Base-by-base conservation (phyloP, 1,139 yeast species). In the Sugiyamaella grinbergsii region DNA sequence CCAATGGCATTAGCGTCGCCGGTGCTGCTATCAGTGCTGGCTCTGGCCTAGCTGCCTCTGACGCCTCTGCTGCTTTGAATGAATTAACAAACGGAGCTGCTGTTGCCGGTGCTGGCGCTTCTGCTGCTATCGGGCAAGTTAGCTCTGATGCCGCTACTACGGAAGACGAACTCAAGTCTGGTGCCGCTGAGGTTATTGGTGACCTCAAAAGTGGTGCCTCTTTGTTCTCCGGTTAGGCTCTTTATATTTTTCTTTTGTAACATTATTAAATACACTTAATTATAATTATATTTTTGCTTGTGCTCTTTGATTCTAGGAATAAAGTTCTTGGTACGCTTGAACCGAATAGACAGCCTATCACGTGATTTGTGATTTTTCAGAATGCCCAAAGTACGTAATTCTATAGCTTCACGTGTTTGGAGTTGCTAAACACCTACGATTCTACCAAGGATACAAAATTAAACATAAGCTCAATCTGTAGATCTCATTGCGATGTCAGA, bases 31-130 rank as follows among this genome's bases (percentile, higher is more conserved):
- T 48, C 13, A 18, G 23, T n/a, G 50, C 48, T n/a, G 39, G 50
- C 40, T 47, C 43, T 16, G 32, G 37, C 32, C 50, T 42, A 37
- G 31, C 45, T 15, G 44, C 47, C 15, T 19, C 54, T 22, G 51
- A 33, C 34, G 32, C 48, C 6, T 15, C 49, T 11, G 43, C 49
- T 39, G 49, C 49, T 38, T 22, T 43, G 22, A 32, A 26, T 23
- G 44, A 34, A 33, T 19, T 38, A 22, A 22, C 36, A n/a, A 43
- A 26, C 22, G 49, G 50, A 18, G 50, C 46, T 16, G 51, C 41
- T 32, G 43, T 34, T 16, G 51, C 38, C 23, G 41, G 36, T 20
- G 16, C 43, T 32, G 51, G 53, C 24, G 47, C 23, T 16, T 41
- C 51, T 18, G 50, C 49, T 26, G 51, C 40, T 7, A 22, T 16